Evolutionary conservation across 441 rosid genomes (phyloP).

Genomic region (Euphorbia neoarborescens): DNA sequence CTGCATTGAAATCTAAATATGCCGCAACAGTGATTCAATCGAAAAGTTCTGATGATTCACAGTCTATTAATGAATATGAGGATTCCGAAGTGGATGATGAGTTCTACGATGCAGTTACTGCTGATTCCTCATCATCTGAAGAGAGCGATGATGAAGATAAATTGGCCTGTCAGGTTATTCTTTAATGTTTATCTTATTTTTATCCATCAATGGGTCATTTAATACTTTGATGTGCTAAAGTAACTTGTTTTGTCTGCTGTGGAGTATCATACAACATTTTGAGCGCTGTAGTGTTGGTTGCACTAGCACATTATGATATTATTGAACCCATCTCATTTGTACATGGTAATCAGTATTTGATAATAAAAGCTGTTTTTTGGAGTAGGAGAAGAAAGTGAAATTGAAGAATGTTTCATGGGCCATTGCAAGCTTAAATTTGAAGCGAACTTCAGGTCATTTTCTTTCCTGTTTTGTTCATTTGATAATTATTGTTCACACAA

Average conservation of each 20-base stretch:
- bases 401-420: conserved; percentile 92
- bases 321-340: neutral
- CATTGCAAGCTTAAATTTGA: conserved; percentile 61
- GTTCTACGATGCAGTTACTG: conserved; percentile 85
- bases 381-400: conserved; percentile 62
- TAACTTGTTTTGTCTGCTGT: neutral
- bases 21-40: conserved; percentile 47
- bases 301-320: neutral
- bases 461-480: conserved; percentile 15
- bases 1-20: conserved; percentile 53
- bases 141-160: conserved; percentile 55
- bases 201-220: neutral
- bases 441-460: conserved; percentile 60
- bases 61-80: conserved; percentile 43
- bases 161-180: conserved; percentile 33
- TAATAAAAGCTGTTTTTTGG: conserved; percentile 25
- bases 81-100: conserved; percentile 63
- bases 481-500: neutral
- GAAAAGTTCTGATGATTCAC: conserved; percentile 40
- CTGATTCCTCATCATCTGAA: conserved; percentile 56
- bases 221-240: neutral
- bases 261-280: neutral
- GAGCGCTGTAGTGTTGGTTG: neutral
- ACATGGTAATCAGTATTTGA: conserved; percentile 8
- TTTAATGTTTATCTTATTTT: conserved; percentile 13